A percentile compares a stretch with the other conserved stretches of the same genome.
Evolutionary conservation across 106 monocot species (phyloP).

Genomic region (Phalaenopsis equestris): DNA sequence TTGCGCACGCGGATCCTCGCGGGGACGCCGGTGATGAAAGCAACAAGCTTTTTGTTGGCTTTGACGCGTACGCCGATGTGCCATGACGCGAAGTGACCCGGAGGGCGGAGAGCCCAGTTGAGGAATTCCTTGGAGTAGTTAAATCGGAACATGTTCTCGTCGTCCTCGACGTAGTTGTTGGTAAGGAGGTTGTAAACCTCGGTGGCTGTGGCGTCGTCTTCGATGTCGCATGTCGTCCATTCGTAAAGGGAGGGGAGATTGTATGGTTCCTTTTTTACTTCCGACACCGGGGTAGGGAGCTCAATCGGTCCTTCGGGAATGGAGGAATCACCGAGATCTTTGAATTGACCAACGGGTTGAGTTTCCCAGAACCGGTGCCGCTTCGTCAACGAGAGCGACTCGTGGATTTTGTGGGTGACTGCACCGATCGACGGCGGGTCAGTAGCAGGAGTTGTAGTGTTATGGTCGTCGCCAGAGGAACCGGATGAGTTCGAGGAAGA

Average conservation of each 20-base stretch:
- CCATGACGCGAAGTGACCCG: slow-evolving; percentile 56
- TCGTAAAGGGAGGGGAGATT: slow-evolving; percentile 65
- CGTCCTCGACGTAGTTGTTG: slow-evolving; percentile 83
- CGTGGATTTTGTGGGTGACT: slow-evolving; percentile 47
- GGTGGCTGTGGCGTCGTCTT: slow-evolving; percentile 33
- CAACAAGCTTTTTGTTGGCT: slow-evolving; percentile 64
- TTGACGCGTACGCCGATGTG: slow-evolving; percentile 83
- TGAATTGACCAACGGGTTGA: slow-evolving; percentile 85
- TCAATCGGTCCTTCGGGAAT: slow-evolving; percentile 71
- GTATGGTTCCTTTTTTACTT: slow-evolving; percentile 63
- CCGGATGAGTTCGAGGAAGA: not conserved
- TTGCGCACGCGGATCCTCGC: slow-evolving; percentile 52
- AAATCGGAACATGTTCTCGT: slow-evolving; percentile 94
- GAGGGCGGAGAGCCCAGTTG: slow-evolving; percentile 76
- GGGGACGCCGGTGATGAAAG: slow-evolving; percentile 80
- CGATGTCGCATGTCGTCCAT: slow-evolving; percentile 77
- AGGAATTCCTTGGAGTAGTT: slow-evolving; percentile 82
- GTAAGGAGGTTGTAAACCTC: slow-evolving; percentile 76
- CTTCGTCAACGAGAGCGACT: slow-evolving; percentile 38
- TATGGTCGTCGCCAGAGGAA: not conserved
- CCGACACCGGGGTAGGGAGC: slow-evolving; percentile 44
- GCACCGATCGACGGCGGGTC: slow-evolving; percentile 25
- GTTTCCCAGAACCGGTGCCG: slow-evolving; percentile 83
- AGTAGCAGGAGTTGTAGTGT: not conserved
- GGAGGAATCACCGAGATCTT: slow-evolving; percentile 40